Percentiles rank a stretch among this genome's conserved stretches.
phyloP scores from a whole-genome alignment of 140 eudicot species.

The Bidens hawaiensis region DNA sequence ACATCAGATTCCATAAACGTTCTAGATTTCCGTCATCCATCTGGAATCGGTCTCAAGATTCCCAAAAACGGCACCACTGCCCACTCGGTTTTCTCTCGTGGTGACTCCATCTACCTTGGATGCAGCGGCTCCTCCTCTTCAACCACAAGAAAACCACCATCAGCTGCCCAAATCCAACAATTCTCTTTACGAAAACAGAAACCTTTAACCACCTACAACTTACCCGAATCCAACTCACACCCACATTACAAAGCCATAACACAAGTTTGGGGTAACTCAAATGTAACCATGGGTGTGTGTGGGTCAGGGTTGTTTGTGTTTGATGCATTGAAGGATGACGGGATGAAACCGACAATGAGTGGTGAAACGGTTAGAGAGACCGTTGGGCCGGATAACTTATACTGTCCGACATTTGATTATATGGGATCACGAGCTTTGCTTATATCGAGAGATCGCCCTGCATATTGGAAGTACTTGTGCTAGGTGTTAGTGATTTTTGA shows the following conservation, averaged over 20 bases:
- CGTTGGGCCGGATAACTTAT: conserved; percentile 79
- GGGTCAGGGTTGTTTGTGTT: conserved; percentile 69
- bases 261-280: conserved; percentile 95
- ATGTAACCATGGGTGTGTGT: conserved; percentile 67
- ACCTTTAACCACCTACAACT: conserved; percentile 48
- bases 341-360: conserved; percentile 31
- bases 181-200: conserved; percentile 73
- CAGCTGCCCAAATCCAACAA: conserved; percentile 60
- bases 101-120: conserved; percentile 78
- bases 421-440: conserved; percentile 63
- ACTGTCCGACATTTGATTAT: conserved; percentile 84
- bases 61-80: conserved; percentile 50
- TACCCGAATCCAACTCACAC: conserved; percentile 78
- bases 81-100: conserved; percentile 75
- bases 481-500: conserved; percentile 29
- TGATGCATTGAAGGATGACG: conserved; percentile 62
- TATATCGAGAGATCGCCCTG: conserved; percentile 93
- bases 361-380: conserved; percentile 44
- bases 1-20: conserved; percentile 75
- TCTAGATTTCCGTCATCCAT: conserved; percentile 83
- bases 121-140: conserved; percentile 47
- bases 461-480: conserved; percentile 64
- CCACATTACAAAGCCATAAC: conserved; percentile 58
- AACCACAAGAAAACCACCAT: conserved; percentile 36
- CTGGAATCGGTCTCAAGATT: conserved; percentile 80